Evolutionary conservation across 73 alveolate genomes (phyloP), one percentile per base, ranked within the genome.

Genomic region (Halteria grandinella): DNA sequence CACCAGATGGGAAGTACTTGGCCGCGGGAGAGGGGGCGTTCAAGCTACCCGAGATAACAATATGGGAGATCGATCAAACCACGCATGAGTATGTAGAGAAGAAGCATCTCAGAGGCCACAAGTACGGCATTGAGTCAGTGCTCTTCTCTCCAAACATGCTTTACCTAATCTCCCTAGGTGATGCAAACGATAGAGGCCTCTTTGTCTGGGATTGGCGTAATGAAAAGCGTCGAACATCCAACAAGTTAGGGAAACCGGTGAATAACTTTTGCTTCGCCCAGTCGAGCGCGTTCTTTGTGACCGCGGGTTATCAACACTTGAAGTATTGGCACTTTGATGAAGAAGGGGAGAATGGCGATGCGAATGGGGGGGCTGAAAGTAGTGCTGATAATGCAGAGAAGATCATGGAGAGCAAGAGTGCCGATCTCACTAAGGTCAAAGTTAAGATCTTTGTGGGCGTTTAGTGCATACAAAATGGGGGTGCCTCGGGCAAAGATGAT

Each of bases 21-120:
- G 95, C 91, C 12, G 93, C 98, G 0, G 98, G 98, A n/a, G 98
- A 93, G 63, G 98, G 97, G 21, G 88, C 90, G 28, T 88, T 92
- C 45, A 91, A 88, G 69, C 81, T 91, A 60, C 95, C 97, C 0
- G 96, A 91, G 70, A 81, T 94, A 8, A 75, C 95, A 34, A 71
- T 94, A 1, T 94, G 94, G 94, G 94, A 94, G 76, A 66, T 94
- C 36, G 40, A 21, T 24, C 25, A 23, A 1, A 63, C 25, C 21
- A 63, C n/a, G n/a, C n/a, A 58, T 18, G 48, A 44, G 50, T 34
- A 45, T 51, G 59, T 0, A 21, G 69, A 51, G 73, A 43, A 66
- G 40, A 77, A 53, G 74, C 73, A 31, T 20, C 87, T 91, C 36
- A 90, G 89, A 63, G 93, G 91, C 1, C 99, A 96, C 81, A 96